phyloP scores from a whole-genome alignment of 148 eudicot species.

The Cornus kousa region DNA sequence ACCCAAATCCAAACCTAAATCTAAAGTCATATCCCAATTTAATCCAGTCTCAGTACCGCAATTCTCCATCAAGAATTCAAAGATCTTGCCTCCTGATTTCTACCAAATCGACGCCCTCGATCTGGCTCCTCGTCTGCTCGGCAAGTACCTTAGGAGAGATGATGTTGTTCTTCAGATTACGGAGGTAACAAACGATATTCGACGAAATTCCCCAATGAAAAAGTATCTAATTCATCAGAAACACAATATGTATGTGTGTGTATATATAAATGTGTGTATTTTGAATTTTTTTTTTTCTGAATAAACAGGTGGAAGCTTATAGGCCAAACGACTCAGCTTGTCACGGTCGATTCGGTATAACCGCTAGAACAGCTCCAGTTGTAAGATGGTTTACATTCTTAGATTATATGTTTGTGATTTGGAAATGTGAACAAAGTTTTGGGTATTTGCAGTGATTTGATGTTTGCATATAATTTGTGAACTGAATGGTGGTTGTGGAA shows the following conservation, averaged over 20 bases:
- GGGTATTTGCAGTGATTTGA: neutral
- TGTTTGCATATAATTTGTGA: neutral
- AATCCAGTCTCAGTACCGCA: constrained; percentile 1
- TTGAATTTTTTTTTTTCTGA: neutral
- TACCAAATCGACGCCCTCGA: constrained; percentile 81
- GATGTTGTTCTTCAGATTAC: constrained; percentile 91
- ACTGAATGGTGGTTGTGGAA: neutral
- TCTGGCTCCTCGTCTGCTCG: constrained; percentile 94
- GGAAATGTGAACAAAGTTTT: neutral
- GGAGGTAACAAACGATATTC: constrained; percentile 57
- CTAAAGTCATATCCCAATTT: constrained; percentile 23
- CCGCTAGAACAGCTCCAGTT: constrained; percentile 89
- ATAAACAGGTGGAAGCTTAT: constrained; percentile 89
- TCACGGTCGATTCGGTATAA: constrained; percentile 82
- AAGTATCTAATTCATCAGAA: neutral
- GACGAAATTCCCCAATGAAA: constrained; percentile 28
- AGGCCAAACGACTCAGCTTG: constrained; percentile 91
- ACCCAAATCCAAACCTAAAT: constrained; percentile 27
- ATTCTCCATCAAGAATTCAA: constrained; percentile 15
- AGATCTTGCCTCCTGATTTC: constrained; percentile 44
- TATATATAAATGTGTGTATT: neutral
- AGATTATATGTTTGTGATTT: constrained; percentile 4
- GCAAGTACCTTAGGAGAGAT: constrained; percentile 71
- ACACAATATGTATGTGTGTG: too few relatives aligned
- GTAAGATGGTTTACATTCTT: constrained; percentile 38